Base-by-base conservation (phyloP, 495 filamentous ascomycete species). In the Xylona heveae region DNA sequence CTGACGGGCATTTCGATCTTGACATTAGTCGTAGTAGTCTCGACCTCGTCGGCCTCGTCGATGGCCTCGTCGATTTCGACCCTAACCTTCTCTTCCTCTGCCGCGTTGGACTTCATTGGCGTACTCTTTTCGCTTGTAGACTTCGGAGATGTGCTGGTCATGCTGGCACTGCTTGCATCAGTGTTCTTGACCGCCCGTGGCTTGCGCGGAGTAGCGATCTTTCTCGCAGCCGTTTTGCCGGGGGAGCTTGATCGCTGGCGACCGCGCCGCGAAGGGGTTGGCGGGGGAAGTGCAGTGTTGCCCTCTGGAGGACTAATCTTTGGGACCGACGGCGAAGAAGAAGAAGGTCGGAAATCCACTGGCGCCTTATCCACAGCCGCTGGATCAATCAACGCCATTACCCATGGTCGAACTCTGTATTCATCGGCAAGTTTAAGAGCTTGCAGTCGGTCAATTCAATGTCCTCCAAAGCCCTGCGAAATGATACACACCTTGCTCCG, bases 361-460 rank as follows among this genome's bases (percentile, higher is more conserved):
- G 38, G 38, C 16, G 60, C 58, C 34, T 57, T 66, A 33, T 64
- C 55, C 12, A 68, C 73, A 10, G 81, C 68, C 34, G 74, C 57
- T 18, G 81, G 71, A 43, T 93, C 84, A 28, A 97, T 62, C 20
- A 97, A 64, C 6, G 88, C 88, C 28, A 62, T 64, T 35, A 97
- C 81, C 90, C 90, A 97, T 23, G 75, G 66, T 24, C 64, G 54
- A 53, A 95, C 81, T 34, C 62, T 55, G 44, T 81, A 81, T 42
- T 94, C 85, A 32, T 75, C 73, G 30, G 88, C 77, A 12, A 97
- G 66, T 37, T 66, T 59, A 33, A 95, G 64, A 13, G 88, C 90
- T 80, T 42, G 10, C 8, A 8, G 13, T 8, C 23, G 13, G 23
- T 35, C n/a, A 1, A 25, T 3, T 23, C 32, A 37, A 39, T 44